These are phyloP conservation scores for Kalaharituber pfeilii DNA, from an alignment of 2,329 filamentous ascomycete genomes.

Conservation along the genomic window DNA sequence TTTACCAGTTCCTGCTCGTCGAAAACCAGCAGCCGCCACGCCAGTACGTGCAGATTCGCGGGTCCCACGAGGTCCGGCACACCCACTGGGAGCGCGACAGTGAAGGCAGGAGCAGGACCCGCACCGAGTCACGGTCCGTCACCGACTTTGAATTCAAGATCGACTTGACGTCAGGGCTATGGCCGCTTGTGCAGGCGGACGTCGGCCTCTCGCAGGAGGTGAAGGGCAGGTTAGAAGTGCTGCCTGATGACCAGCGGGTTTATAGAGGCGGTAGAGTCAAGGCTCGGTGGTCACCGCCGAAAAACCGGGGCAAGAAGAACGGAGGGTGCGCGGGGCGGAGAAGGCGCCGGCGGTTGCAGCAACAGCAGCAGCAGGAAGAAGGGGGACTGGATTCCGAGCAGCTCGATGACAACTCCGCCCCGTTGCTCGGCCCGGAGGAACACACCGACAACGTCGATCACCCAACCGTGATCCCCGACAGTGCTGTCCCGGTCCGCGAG, in stretches of 20 bases:
- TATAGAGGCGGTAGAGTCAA: slow-evolving; percentile 47
- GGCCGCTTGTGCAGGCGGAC: background rate
- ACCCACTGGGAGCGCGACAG: background rate
- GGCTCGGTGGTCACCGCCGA: too few relatives aligned
- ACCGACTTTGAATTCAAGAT: slow-evolving; percentile 44
- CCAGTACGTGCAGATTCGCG: slow-evolving; percentile 22
- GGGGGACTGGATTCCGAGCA: too few relatives aligned
- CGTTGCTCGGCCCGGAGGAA: slow-evolving; percentile 25
- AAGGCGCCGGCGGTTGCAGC: background rate
- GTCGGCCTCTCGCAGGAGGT: background rate
- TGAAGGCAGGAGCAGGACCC: slow-evolving; percentile 31
- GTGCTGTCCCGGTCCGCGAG: slow-evolving; percentile 32
- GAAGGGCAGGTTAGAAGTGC: slow-evolving; percentile 34
- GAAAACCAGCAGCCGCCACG: slow-evolving; percentile 14
- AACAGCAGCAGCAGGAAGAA: background rate
- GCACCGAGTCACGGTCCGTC: slow-evolving; percentile 30
- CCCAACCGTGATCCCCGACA: slow-evolving; percentile 25
- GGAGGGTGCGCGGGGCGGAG: background rate
- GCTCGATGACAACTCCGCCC: slow-evolving; percentile 11
- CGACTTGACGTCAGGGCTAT: slow-evolving; percentile 37
- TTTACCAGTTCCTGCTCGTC: slow-evolving; percentile 19
- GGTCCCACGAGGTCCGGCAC: slow-evolving; percentile 21
- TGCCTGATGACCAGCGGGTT: slow-evolving; percentile 42
- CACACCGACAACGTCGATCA: slow-evolving; percentile 26
- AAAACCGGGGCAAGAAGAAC: background rate